These are phyloP conservation scores for Hanseniaspora sp. DNA, from an alignment of 1,139 yeast species.

Conservation along the genomic window DNA sequence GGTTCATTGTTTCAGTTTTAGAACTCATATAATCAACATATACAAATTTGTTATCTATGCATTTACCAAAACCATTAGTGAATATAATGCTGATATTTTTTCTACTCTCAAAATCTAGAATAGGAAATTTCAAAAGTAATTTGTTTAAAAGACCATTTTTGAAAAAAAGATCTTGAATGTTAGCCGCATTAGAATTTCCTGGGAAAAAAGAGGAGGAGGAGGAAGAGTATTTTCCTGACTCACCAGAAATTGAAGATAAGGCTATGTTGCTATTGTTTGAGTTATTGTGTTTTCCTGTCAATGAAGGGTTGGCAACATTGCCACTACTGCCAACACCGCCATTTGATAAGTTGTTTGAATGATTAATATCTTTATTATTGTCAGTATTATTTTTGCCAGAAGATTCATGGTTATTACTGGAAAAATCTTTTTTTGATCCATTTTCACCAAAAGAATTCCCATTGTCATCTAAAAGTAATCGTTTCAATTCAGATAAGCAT, in stretches of 20 bases:
- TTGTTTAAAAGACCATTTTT: slow-evolving; percentile 56
- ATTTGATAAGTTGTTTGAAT: not conserved
- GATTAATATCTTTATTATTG: too few relatives aligned
- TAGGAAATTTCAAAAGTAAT: slow-evolving; percentile 46
- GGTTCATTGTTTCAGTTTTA: slow-evolving; percentile 52
- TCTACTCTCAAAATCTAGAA: slow-evolving; percentile 77
- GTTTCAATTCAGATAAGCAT: not conserved
- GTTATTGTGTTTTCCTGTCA: not conserved
- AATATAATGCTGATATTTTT: slow-evolving; percentile 71
- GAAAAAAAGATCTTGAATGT: slow-evolving; percentile 11
- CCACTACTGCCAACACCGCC: not conserved
- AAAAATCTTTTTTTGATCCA: not conserved
- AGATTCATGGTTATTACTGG: not conserved
- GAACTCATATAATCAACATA: slow-evolving; percentile 72
- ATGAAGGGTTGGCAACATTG: not conserved
- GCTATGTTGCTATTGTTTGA: not conserved
- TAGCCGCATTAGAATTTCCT: not conserved
- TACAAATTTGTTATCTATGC: slow-evolving; percentile 65
- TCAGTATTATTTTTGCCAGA: not conserved
- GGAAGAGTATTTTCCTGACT: not conserved
- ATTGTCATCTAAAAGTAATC: slow-evolving; percentile 3
- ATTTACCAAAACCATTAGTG: slow-evolving; percentile 67
- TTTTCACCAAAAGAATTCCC: not conserved
- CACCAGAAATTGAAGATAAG: not conserved
- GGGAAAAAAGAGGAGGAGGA: not conserved